Evolutionary conservation across 2,329 filamentous ascomycete species (phyloP), one percentile per base, ranked within the genome.

Genomic region (Pseudogymnoascus destructans): DNA sequence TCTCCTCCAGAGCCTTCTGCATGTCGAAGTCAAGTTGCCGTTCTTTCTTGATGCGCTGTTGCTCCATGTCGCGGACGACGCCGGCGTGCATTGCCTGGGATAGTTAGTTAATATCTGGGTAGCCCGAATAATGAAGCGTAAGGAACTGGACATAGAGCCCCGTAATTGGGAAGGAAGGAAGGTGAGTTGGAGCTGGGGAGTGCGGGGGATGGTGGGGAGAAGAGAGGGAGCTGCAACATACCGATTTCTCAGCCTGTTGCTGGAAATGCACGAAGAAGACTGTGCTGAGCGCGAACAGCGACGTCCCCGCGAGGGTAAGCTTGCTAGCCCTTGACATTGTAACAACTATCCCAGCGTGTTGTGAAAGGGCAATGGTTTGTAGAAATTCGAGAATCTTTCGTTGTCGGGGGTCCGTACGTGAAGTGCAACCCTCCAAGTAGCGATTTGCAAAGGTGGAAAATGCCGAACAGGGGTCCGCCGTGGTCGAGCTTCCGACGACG

Each of bases 11-110:
- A 5, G 79, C 80, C 62, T 79, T 81, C 70, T 98, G 93, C 80
- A 95, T 82, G 63, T 97, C 91, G 68, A 98, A 98, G 70, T 98
- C 93, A 57, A 90, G 81, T 71, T 95, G 88, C 60, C 93, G 85
- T 71, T 98, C 93, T 64, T 82, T 80, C 74, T 96, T 96, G 64
- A 96, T 71, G 49, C 87, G 84, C 70, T 95, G 91, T 69, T 95
- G 89, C 69, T 97, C 92, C 78, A 96, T 87, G 68, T 98, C 93
- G 63, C 92, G 87, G 63, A 97, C 76, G 40, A 98, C 93, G 46
- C 93, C 93, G 64, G 86, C 82, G 69, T 98, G 93, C 93, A 98
- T 98, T 59, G 89, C 87, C 93, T 92, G 62, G 89, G 62, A n/a
- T 17, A 55, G 46, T 52, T 52, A 52, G 46, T 52, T 13, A 3